Base-by-base conservation (phyloP, 345 rosid species). In the Turnera subulata region DNA sequence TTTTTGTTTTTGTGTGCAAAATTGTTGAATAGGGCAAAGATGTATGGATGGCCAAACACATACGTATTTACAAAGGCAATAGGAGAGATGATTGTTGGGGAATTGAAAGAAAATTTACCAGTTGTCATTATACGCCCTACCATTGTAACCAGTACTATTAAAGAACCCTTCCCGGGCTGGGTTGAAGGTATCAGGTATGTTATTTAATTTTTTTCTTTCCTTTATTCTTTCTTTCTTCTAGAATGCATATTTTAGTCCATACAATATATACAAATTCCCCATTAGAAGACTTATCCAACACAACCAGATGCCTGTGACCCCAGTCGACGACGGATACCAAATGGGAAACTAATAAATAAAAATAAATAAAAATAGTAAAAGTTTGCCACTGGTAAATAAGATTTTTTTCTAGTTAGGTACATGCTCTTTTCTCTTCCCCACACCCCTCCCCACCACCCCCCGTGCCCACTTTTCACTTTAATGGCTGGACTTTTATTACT, bases 11-110 rank as follows among this genome's bases (percentile, higher is more conserved):
- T 24, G 1, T 19, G 17, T 50, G 15, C 35, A 8, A 29, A 29
- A 29, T 29, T 8, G 8, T 29, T 29, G 35, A 50, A 44, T 35
- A 63, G 68, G 13, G 61, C 68, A 11, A 55, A 48, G 12, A 17
- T 8, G 23, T 55, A 55, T 46, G 68, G 68, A 38, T 63, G 68
- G 68, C 68, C 68, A 55, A 63, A 63, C 61, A 63, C 68, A 1
- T 63, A 55, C 21, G 61, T 63, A 5, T 63, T 63, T 25, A 63
- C 68, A 6, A 63, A 63, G 20, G 68, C 68, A 46, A 63, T 63
- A 61, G 68, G 62, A 49, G 69, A 65, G 22, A 65, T 65, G 69
- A 6, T 65, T 4, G 42, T 56, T 0, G 56, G 32, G 16, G 32
- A 56, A 6, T 1, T 56, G 21, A 65, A 57, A 26, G 61, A 32